Evolutionary conservation across 306 rosid genomes (phyloP).

Genomic region (Cucumis hystrix): DNA sequence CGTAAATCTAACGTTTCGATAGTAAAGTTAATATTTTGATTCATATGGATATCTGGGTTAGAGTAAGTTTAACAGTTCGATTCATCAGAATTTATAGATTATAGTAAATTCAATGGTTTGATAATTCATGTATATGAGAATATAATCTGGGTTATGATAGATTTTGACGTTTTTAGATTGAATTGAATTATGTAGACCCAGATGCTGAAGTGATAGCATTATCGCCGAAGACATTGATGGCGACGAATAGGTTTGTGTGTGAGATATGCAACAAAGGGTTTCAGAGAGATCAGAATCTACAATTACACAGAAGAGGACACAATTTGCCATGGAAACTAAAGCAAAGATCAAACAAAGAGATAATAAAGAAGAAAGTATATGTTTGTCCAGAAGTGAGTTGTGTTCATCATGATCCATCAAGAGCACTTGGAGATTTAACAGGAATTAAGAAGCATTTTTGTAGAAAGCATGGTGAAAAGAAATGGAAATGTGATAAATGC

Average conservation of each 20-base stretch:
- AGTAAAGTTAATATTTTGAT: not conserved
- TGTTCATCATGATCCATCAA: conserved; percentile 14
- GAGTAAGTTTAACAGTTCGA: too few species aligned
- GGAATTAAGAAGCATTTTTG: conserved; percentile 15
- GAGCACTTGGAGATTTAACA: conserved; percentile 14
- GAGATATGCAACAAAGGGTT: conserved; percentile 20
- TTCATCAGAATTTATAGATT: too few species aligned
- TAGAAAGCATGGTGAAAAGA: conserved; percentile 21
- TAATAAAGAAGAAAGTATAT: conserved; percentile 17
- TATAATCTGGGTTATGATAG: too few species aligned
- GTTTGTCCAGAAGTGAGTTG: conserved; percentile 13
- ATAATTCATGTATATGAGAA: too few species aligned
- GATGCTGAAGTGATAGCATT: conserved; percentile 16
- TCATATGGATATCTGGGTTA: not conserved
- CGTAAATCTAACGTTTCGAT: not conserved
- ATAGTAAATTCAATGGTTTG: too few species aligned
- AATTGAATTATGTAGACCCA: conserved; percentile 1
- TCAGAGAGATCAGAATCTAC: conserved; percentile 15
- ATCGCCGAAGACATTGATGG: conserved; percentile 10
- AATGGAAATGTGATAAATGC: conserved; percentile 18
- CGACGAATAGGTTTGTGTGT: conserved; percentile 14
- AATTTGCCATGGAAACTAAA: conserved; percentile 18
- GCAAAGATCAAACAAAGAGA: conserved; percentile 10
- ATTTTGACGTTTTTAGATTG: too few species aligned
- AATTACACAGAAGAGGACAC: conserved; percentile 15